phyloP scores from a whole-genome alignment of 2,329 filamentous ascomycete genomes.

The Xylariaceae sp. region DNA sequence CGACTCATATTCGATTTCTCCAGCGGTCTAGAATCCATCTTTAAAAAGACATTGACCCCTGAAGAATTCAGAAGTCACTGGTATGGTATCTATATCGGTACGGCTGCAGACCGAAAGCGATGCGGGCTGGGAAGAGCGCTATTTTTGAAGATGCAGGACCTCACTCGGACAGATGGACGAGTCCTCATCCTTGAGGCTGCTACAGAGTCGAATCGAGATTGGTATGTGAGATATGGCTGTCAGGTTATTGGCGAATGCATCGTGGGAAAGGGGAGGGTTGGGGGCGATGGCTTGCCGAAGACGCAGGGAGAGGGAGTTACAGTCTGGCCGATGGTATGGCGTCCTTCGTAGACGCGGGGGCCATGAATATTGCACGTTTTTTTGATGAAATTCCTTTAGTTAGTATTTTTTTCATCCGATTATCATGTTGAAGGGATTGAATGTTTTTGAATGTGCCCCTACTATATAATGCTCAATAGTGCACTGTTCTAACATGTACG shows the following conservation, averaged over 20 bases:
- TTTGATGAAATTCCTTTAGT: no score
- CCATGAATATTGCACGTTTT: no score
- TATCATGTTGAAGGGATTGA: no score
- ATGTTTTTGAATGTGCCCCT: no score
- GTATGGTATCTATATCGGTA: slow-evolving; percentile 26
- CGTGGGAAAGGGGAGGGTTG: slow-evolving; percentile 13
- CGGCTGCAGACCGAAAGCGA: slow-evolving; percentile 31
- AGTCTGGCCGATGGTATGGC: slow-evolving; percentile 16
- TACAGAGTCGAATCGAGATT: not conserved
- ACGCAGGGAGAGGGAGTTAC: slow-evolving; percentile 10
- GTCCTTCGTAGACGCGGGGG: not conserved
- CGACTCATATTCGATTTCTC: slow-evolving; percentile 1
- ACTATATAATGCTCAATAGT: no score
- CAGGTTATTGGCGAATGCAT: slow-evolving; percentile 3
- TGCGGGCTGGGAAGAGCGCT: slow-evolving; percentile 11
- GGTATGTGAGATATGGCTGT: slow-evolving; percentile 1
- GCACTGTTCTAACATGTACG: no score
- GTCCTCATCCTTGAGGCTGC: slow-evolving; percentile 2
- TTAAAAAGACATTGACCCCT: not conserved
- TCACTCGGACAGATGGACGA: not conserved
- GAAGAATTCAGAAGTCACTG: slow-evolving; percentile 4
- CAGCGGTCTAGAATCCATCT: not conserved
- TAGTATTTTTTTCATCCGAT: no score
- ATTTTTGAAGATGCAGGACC: slow-evolving; percentile 7
- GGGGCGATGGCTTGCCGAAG: slow-evolving; percentile 3